These are phyloP conservation scores for Ceratobasidium sp. DNA, from an alignment of 1,284 basidiomycete genomes.

Conservation along the genomic window DNA sequence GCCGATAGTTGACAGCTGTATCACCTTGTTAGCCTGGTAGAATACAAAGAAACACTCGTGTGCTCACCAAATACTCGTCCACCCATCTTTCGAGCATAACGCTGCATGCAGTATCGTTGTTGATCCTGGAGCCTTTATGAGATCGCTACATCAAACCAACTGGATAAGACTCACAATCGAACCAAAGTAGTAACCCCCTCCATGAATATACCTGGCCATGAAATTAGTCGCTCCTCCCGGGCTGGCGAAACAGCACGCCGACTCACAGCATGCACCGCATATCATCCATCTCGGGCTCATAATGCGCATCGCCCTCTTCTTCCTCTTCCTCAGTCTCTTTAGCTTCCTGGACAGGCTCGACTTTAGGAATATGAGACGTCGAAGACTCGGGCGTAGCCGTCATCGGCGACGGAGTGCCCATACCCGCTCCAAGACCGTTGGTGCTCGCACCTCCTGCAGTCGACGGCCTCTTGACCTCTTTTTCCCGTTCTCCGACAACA, in stretches of 20 bases:
- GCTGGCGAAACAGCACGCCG: constrained; percentile 51
- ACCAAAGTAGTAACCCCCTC: constrained; percentile 83
- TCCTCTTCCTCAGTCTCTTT: constrained; percentile 51
- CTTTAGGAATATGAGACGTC: background rate
- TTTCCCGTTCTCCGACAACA: constrained; percentile 22
- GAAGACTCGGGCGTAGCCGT: background rate
- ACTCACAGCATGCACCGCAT: constrained; percentile 72
- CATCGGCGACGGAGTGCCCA: background rate
- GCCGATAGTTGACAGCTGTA: constrained; percentile 85
- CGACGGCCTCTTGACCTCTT: background rate
- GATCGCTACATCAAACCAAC: background rate
- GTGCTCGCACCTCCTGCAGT: background rate
- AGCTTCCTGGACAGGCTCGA: constrained; percentile 43
- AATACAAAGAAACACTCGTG: constrained; percentile 49
- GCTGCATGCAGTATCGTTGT: constrained; percentile 78
- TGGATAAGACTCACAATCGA: constrained; percentile 54
- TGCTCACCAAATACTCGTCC: constrained; percentile 80
- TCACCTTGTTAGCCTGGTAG: background rate
- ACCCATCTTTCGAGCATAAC: constrained; percentile 87
- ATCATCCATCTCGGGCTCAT: constrained; percentile 75
- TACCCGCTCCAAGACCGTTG: background rate
- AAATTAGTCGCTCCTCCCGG: constrained; percentile 5
- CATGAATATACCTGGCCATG: constrained; percentile 37
- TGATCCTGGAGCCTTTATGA: constrained; percentile 43
- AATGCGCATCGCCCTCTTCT: constrained; percentile 40